Evolutionary conservation across 2,329 filamentous ascomycete species (phyloP).

Genomic region (Cytospora piceicola): DNA sequence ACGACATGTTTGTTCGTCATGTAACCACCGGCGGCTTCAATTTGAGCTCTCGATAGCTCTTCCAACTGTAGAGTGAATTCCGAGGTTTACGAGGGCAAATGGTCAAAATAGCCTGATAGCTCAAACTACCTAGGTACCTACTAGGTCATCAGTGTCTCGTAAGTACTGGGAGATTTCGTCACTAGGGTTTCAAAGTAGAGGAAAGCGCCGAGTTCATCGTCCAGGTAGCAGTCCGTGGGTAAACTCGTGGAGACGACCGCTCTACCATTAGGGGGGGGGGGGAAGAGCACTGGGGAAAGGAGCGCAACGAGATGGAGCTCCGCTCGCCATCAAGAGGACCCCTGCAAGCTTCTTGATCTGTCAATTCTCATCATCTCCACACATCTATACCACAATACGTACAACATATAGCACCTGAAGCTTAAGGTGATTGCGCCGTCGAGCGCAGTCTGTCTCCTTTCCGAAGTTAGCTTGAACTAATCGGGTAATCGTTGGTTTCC

Average conservation of each 20-base stretch:
- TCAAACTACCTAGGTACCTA: too few relatives aligned
- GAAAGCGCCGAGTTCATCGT: neutral
- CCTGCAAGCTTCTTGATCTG: conserved; percentile 24
- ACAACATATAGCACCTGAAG: neutral
- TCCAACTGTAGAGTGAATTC: neutral
- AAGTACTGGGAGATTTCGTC: conserved; percentile 25
- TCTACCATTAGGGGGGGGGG: conserved; percentile 7
- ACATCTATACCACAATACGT: neutral
- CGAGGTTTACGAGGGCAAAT: neutral
- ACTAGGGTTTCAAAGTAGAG: conserved; percentile 27
- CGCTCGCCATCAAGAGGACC: conserved; percentile 8
- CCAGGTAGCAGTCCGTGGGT: conserved; percentile 17
- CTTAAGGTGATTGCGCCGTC: neutral
- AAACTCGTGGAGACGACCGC: conserved; percentile 19
- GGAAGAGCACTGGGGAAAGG: too few relatives aligned
- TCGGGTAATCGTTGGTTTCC: neutral
- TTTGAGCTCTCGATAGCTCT: neutral
- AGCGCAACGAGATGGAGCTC: conserved; percentile 3
- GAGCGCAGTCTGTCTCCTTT: neutral
- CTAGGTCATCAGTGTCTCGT: neutral
- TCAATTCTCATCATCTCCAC: conserved; percentile 16
- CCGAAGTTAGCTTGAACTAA: neutral
- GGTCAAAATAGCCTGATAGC: neutral
- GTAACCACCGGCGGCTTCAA: neutral
- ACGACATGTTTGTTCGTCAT: neutral